Conservation (phyloP, 2,329 filamentous ascomycete species). For the Epichloe coenophiala region DNA sequence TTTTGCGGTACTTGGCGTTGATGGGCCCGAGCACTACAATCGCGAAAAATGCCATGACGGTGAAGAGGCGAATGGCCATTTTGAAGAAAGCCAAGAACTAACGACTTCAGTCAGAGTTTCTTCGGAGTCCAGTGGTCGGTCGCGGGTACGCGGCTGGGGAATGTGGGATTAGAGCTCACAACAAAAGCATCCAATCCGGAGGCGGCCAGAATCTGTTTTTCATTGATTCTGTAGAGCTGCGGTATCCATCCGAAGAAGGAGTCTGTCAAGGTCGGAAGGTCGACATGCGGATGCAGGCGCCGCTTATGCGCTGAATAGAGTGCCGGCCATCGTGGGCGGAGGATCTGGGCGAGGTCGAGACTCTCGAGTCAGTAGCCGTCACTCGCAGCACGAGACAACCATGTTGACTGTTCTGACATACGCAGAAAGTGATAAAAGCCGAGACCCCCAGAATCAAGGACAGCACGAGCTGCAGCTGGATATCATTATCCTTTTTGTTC, state of each 20-base stretch:
- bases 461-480: slow-evolving; percentile 55
- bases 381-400: neutral
- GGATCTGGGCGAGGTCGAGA: slow-evolving; percentile 36
- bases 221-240: slow-evolving; percentile 67
- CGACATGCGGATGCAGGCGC: slow-evolving; percentile 43
- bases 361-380: neutral
- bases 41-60: slow-evolving; percentile 69
- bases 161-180: slow-evolving; percentile 29
- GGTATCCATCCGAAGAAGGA: slow-evolving; percentile 90
- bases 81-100: slow-evolving; percentile 88
- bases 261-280: slow-evolving; percentile 67
- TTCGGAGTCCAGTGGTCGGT: neutral
- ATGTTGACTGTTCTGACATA: slow-evolving; percentile 25
- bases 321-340: slow-evolving; percentile 82
- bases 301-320: slow-evolving; percentile 84
- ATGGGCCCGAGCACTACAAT: slow-evolving; percentile 72
- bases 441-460: slow-evolving; percentile 52
- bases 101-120: slow-evolving; percentile 7
- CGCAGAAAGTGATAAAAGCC: slow-evolving; percentile 66
- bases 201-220: slow-evolving; percentile 78
- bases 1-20: slow-evolving; percentile 48
- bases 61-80: slow-evolving; percentile 77
- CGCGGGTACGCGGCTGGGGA: neutral
- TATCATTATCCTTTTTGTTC: slow-evolving; percentile 24
- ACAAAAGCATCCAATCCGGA: slow-evolving; percentile 93